Percentiles rank a stretch among this genome's conserved stretches.
Evolutionary conservation across 495 filamentous ascomycete genomes (phyloP).

Genomic region (Aspergillus conjunctus): DNA sequence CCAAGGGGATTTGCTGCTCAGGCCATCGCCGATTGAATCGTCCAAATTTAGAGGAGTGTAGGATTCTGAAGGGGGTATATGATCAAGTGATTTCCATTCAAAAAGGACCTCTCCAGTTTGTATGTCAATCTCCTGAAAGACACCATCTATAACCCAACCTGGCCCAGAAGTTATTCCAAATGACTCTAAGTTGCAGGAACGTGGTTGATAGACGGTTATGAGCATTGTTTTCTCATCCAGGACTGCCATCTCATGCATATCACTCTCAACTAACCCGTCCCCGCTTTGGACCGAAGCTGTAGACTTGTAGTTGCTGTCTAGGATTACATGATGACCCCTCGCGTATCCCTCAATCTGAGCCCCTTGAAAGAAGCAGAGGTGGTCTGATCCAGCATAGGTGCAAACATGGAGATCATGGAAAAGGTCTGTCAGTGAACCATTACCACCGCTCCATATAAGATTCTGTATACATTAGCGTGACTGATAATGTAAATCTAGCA

Average conservation of each 20-base stretch:
- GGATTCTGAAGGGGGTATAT: conserved; percentile 25
- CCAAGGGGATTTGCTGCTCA: conserved; percentile 15
- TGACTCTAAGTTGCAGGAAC: conserved; percentile 12
- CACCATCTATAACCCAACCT: conserved; percentile 23
- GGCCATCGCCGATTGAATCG: not conserved
- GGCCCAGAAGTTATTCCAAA: conserved; percentile 19
- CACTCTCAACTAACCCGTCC: not conserved
- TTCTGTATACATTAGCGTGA: conserved; percentile 10
- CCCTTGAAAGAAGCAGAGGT: not conserved
- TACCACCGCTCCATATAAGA: not conserved
- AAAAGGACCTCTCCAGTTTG: conserved; percentile 28
- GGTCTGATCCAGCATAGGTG: conserved; percentile 17
- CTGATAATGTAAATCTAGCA: not conserved
- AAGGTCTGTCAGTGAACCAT: not conserved
- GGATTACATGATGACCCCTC: not conserved
- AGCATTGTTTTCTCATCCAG: not conserved
- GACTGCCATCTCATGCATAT: not conserved
- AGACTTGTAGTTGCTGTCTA: not conserved
- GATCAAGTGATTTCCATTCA: conserved; percentile 32
- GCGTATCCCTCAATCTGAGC: not conserved
- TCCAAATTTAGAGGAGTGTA: not conserved
- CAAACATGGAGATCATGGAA: conserved; percentile 18
- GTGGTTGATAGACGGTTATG: not conserved
- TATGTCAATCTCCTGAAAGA: conserved; percentile 33
- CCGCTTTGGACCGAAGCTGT: not conserved